Percentiles rank a stretch among this genome's conserved stretches.
phyloP scores from a whole-genome alignment of 495 filamentous ascomycete species.

The Amphirosellinia nigrospora region DNA sequence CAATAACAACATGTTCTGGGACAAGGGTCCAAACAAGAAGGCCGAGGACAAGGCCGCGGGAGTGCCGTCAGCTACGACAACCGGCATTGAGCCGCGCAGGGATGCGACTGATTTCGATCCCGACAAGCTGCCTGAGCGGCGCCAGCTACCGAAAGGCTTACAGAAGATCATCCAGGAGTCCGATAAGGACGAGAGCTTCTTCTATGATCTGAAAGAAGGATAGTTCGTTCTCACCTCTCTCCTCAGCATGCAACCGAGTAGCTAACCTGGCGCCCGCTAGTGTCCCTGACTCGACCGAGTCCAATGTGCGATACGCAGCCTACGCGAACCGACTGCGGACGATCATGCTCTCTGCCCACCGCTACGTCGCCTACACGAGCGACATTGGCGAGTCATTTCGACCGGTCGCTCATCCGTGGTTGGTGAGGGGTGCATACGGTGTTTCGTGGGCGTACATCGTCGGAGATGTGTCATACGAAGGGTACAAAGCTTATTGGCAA shows the following conservation, averaged over 20 bases:
- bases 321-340: constrained; percentile 88
- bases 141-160: constrained; percentile 69
- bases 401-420: constrained; percentile 83
- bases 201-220: constrained; percentile 77
- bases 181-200: constrained; percentile 78
- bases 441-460: constrained; percentile 91
- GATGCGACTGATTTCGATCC: constrained; percentile 46
- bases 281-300: constrained; percentile 80
- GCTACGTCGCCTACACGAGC: constrained; percentile 96
- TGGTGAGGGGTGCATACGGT: constrained; percentile 84
- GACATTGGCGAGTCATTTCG: constrained; percentile 98
- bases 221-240: constrained; percentile 66
- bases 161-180: constrained; percentile 70
- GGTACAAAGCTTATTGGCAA: constrained; percentile 89
- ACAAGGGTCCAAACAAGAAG: constrained; percentile 48
- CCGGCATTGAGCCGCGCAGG: constrained; percentile 40
- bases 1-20: constrained; percentile 48
- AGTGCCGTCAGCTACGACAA: constrained; percentile 31
- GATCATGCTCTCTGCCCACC: constrained; percentile 86
- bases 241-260: constrained; percentile 17
- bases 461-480: constrained; percentile 91
- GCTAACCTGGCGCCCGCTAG: constrained; percentile 37
- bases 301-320: constrained; percentile 86
- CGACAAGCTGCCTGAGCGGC: constrained; percentile 59
- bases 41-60: constrained; percentile 39